Evolutionary conservation across 2,329 filamentous ascomycete genomes (phyloP).

Genomic region (Tolypocladium endophyticum): DNA sequence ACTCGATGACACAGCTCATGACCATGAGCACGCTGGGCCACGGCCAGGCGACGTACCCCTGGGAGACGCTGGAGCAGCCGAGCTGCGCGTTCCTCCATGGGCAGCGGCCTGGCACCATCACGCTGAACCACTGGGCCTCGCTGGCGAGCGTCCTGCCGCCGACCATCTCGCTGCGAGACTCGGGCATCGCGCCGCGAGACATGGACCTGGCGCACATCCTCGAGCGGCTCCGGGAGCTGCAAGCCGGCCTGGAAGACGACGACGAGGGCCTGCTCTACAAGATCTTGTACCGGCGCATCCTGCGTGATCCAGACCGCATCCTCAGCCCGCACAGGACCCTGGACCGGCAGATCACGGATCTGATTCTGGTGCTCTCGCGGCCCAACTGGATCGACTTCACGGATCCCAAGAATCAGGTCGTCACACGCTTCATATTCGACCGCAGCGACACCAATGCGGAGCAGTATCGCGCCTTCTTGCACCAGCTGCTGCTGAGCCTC

Average conservation of each 20-base stretch:
- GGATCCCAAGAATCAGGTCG: conserved; percentile 57
- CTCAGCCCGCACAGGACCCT: conserved; percentile 51
- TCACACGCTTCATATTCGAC: conserved; percentile 62
- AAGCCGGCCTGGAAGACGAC: conserved; percentile 44
- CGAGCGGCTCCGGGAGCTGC: conserved; percentile 47
- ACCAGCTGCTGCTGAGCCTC: conserved; percentile 63
- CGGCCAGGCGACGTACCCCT: conserved; percentile 38
- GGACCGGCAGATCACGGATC: conserved; percentile 62
- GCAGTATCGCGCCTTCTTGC: conserved; percentile 58
- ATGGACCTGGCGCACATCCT: conserved; percentile 48
- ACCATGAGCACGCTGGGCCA: conserved; percentile 37
- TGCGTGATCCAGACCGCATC: conserved; percentile 56
- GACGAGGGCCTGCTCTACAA: conserved; percentile 49
- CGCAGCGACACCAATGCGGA: conserved; percentile 42
- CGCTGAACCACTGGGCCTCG: conserved; percentile 58
- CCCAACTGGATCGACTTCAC: conserved; percentile 67
- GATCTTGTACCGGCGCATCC: conserved; percentile 55
- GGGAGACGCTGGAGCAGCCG: conserved; percentile 66
- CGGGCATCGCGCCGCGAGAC: conserved; percentile 47
- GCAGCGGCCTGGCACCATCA: conserved; percentile 56
- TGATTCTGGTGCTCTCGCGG: conserved; percentile 59
- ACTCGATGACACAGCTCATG: conserved; percentile 49
- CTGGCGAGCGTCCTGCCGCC: conserved; percentile 46
- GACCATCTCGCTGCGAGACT: conserved; percentile 45
- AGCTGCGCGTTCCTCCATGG: conserved; percentile 61